phyloP scores from a whole-genome alignment of 306 rosid species.

The Medicago lupulina region DNA sequence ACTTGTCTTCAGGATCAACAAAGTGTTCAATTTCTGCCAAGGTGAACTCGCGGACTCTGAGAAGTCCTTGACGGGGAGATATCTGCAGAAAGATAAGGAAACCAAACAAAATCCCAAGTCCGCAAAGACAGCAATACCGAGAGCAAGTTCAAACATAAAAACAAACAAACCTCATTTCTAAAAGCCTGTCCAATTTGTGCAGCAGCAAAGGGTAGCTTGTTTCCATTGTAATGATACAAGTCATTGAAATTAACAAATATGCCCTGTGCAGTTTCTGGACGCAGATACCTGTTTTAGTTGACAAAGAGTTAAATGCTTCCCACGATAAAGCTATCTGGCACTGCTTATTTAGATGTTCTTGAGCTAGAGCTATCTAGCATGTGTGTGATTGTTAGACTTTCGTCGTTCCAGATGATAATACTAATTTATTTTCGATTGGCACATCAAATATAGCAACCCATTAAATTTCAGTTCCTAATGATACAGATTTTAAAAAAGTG shows the following conservation, averaged over 20 bases:
- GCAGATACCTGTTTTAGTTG: conserved; percentile 70
- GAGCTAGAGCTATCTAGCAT: too few species aligned
- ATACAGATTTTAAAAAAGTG: background rate
- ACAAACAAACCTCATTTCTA: conserved; percentile 77
- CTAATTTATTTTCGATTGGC: background rate
- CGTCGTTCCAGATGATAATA: too few species aligned
- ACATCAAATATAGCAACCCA: too few species aligned
- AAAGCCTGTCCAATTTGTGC: too few species aligned
- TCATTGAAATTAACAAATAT: conserved; percentile 93
- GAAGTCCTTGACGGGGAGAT: conserved; percentile 97
- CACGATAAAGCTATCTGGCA: background rate
- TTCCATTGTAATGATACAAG: conserved; percentile 85
- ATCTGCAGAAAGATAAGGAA: conserved; percentile 56
- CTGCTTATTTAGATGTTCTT: background rate
- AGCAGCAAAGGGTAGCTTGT: conserved; percentile 92
- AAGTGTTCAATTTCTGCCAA: conserved; percentile 98
- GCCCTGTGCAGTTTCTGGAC: conserved; percentile 98
- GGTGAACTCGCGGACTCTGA: conserved; percentile 94
- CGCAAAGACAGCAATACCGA: background rate
- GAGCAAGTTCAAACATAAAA: conserved; percentile 24
- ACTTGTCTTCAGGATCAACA: conserved; percentile 91
- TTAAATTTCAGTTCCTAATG: too few species aligned
- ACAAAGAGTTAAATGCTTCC: background rate
- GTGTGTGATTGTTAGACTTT: too few species aligned
- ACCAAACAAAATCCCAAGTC: conserved; percentile 23